Evolutionary conservation across 2,329 filamentous ascomycete genomes (phyloP), one percentile per base, ranked within the genome.

Genomic region (Grosmannia serpens): DNA sequence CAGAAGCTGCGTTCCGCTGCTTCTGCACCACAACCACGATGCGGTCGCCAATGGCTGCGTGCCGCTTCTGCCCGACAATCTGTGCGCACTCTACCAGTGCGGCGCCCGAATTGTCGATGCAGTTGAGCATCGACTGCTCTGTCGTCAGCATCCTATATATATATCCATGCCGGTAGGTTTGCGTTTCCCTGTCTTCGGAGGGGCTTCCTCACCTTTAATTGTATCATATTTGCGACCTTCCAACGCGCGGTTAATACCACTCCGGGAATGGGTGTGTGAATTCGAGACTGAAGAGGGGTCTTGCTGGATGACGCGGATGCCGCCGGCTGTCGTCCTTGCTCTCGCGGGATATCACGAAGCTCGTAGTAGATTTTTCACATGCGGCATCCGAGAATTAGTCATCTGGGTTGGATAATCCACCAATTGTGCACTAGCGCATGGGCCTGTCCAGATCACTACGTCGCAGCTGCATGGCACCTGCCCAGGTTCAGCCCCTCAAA

Each of bases 91-190:
- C 94, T 75, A 97, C 94, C 65, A 99, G 81, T 67, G 94, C 91
- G 66, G 94, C 94, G 71, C 94, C 94, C 64, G 94, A 97, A 80
- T 96, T 99, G 86, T 99, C 94, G 84, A 99, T 97, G 86, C 94
- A 97, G 77, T 94, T 96, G 68, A 99, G 83, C 84, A 99, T 90
- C 71, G 91, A 88, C 94, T 96, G 66, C 7, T 0, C 9, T 17
- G 44, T 38, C n/a, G 57, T 50, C n/a, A 57, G 55, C 46, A 35
- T 47, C 10, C 20, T 33, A 15, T 24, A n/a, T n/a, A n/a, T n/a
- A n/a, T 38, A 13, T 38, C 35, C 15, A 38, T 38, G 13, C 24
- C 10, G 27, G 15, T 9, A 9, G 15, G 2, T 15, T 9, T 38
- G 15, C 2, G 35, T 17, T 17, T 38, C 10, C 35, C 35, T 13